Evolutionary conservation across 352 stramenopile genomes (phyloP).

Genomic region (Phytopythium kandeliae): DNA sequence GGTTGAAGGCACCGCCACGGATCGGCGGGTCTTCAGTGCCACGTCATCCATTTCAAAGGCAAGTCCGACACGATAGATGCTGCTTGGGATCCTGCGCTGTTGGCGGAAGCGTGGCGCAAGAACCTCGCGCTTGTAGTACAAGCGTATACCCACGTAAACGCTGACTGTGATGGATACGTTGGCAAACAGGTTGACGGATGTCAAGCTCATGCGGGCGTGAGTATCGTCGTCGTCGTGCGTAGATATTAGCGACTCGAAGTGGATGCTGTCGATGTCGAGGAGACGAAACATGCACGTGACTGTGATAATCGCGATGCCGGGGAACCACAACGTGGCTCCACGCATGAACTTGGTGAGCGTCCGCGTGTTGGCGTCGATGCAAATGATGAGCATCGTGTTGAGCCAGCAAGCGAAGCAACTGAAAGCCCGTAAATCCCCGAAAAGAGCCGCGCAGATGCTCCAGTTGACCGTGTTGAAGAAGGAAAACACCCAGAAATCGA

Average conservation of each 20-base stretch:
- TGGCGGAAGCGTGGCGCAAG: background rate
- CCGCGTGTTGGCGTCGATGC: slow-evolving; percentile 19
- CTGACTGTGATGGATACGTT: slow-evolving; percentile 18
- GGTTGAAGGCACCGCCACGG: too few species aligned
- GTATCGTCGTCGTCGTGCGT: slow-evolving; percentile 4
- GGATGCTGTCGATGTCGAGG: slow-evolving; percentile 11
- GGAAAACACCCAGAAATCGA: slow-evolving; percentile 23
- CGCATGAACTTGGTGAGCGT: slow-evolving; percentile 8
- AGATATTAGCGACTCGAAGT: slow-evolving; percentile 8
- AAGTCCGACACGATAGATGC: background rate
- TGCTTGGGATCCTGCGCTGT: slow-evolving; percentile 1
- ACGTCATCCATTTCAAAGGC: background rate
- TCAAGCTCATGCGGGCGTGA: slow-evolving; percentile 8
- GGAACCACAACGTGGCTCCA: slow-evolving; percentile 9
- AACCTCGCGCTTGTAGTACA: slow-evolving; percentile 5
- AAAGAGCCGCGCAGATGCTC: slow-evolving; percentile 6
- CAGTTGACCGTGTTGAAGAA: slow-evolving; percentile 15
- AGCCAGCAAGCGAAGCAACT: slow-evolving; percentile 13
- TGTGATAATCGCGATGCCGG: slow-evolving; percentile 11
- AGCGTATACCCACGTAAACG: slow-evolving; percentile 9
- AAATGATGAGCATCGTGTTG: slow-evolving; percentile 11
- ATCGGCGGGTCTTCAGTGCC: background rate
- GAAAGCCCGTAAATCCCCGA: slow-evolving; percentile 9
- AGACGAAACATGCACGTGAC: slow-evolving; percentile 5
- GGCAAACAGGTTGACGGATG: slow-evolving; percentile 18